Base-by-base conservation (phyloP, 1,284 basidiomycete species). In the Mycosarcoma mackinlayi region DNA sequence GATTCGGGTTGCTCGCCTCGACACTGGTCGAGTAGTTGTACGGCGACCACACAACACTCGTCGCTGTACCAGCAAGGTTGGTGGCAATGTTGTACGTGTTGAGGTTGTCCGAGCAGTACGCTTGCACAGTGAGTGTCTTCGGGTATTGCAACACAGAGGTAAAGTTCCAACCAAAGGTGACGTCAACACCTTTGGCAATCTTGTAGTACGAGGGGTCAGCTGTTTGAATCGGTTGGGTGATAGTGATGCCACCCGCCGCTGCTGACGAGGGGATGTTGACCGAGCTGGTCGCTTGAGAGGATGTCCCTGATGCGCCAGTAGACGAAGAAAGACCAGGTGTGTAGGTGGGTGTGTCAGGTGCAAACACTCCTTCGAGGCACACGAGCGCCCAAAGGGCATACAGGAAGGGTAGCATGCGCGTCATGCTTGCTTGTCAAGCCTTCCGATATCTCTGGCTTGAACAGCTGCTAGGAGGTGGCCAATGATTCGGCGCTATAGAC, bases 101-200 rank as follows among this genome's bases (percentile, higher is more conserved):
- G 21, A 66, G 59, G 42, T 80, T 79, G 33, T 72, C 66, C 16
- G 79, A 75, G 73, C 78, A 80, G 38, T 75, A 75, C 1, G 80
- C 80, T 28, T 75, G 71, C 16, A 82, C 73, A 16, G 63, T 76
- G 14, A 82, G 61, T 13, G 62, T 62, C 8, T 44, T 31, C 2
- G 79, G 79, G 24, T 73, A 73, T 19, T 65, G 56, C 11, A 78
- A 39, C 19, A 82, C 71, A 4, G 71, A 77, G 25, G 80, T 82
- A 45, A 79, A 81, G 60, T 78, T 77, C 80, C 80, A 82, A 11
- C 76, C 80, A 21, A 82, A 82, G 0, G 80, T 82, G 55, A 81
- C 74, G 27, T 60, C 55, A 31, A 74, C 77, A 16, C 76, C 77
- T 13, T 51, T 53, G 3, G 77, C 79, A 19, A 82, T 79, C 71